Evolutionary conservation across 1,284 basidiomycete genomes (phyloP), one percentile per base, ranked within the genome.

Genomic region (Inonotus obliquus): DNA sequence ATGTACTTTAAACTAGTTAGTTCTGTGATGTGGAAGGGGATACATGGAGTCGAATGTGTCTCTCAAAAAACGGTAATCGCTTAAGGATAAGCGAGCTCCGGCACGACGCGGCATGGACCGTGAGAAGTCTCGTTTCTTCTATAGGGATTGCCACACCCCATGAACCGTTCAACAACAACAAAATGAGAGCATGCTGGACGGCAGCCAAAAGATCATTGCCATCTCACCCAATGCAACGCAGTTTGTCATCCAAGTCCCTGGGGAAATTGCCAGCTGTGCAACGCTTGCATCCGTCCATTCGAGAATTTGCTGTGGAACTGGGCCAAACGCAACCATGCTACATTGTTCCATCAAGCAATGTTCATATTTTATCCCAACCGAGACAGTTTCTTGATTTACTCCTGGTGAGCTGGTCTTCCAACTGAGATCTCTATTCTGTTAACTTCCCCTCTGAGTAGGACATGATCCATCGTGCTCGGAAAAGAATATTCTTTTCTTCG

Each of bases 401-500:
- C 23, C 59, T 65, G 11, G 65, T 65, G 35, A 54, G 65, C 58
- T n/a, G 19, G 25, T 51, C 7, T n/a, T 23, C 13, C 27, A 61
- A 14, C 21, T 48, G 19, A 2, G 32, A 13, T 17, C 25, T 6
- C 19, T 23, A 6, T 57, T 60, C 57, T 59, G 17, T 10, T 38
- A 45, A 17, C 7, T 41, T 47, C 41, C n/a, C 1, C 14, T 61
- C 9, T 23, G 14, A 9, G 14, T 65, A 94, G 92, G 77, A 83
- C 61, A 87, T 93, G 80, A 85, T 97, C 59, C 76, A 77, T 52
- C 76, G 81, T 39, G 94, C 95, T 1, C 82, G 84, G 65, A 75
- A 77, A 61, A 82, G 92, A 61, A 86, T 98, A 69, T 90, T 95
- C 70, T 82, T 98, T 52, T 96, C 94, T 0, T 94, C 91, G 10